These are phyloP conservation scores for Fistulinella prunicolor DNA, from an alignment of 768 basidiomycete genomes.

Conservation along the genomic window DNA sequence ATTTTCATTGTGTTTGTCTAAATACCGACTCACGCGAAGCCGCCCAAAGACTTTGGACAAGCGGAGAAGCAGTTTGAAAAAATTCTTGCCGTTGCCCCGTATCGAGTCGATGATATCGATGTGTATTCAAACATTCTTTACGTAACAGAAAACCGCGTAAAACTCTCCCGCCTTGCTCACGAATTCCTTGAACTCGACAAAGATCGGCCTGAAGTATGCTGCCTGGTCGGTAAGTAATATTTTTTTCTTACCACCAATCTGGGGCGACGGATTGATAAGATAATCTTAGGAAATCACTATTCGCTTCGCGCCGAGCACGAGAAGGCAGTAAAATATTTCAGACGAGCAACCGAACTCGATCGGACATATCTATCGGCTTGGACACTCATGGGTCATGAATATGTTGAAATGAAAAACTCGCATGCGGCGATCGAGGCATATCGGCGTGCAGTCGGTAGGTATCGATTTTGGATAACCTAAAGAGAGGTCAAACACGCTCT, in stretches of 20 bases:
- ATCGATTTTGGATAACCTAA: background rate
- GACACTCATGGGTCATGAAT: constrained; percentile 99
- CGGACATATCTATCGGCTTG: constrained; percentile 94
- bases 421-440: constrained; percentile 99
- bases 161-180: constrained; percentile 88
- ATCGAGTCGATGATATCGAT: constrained; percentile 91
- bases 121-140: constrained; percentile 96
- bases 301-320: constrained; percentile 91
- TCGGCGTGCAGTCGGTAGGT: constrained; percentile 87
- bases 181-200: constrained; percentile 87
- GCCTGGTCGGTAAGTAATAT: constrained; percentile 74
- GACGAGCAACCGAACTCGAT: constrained; percentile 92
- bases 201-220: constrained; percentile 95
- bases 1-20: background rate
- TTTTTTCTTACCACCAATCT: background rate
- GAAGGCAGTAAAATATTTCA: constrained; percentile 94
- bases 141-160: constrained; percentile 85
- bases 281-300: constrained; percentile 85
- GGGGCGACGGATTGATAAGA: background rate
- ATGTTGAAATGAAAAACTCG: constrained; percentile 98
- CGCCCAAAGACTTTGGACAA: constrained; percentile 71
- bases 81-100: constrained; percentile 78
- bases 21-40: constrained; percentile 5
- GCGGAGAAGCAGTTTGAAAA: constrained; percentile 85
- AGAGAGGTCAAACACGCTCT: background rate